Evolutionary conservation across 306 rosid genomes (phyloP), one percentile per base, ranked within the genome.

Genomic region (Hippophae rhamnoides): DNA sequence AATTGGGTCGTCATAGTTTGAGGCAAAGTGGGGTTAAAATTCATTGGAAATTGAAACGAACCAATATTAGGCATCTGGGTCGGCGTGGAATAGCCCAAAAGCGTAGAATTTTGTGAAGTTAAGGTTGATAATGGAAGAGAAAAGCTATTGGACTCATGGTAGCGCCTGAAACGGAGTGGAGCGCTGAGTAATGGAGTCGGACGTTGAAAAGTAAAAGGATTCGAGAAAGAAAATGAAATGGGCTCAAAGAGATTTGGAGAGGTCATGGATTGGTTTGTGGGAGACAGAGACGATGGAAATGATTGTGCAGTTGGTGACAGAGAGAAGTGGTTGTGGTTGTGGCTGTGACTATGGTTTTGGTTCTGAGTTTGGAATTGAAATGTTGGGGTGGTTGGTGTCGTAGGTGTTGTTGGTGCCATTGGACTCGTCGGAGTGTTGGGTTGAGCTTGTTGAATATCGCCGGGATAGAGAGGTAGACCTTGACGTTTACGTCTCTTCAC

Each of bases 401-500:
- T 44, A 8, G 63, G 69, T 3, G 78, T 54, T 5, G 69, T 12
- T 10, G 73, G 63, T 5, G 74, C 66, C 2, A 74, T 57, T 6
- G 84, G 73, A 43, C 57, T 26, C 11, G 71, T 52, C 54, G 74
- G 66, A 0, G 69, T 48, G 0, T 64, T 52, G 10, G 78, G 62
- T 11, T 64, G 71, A 13, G 61, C 13, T 42, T 50, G 79, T 10
- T 56, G 46, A 14, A 80, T 70, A 61, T 78, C 86, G 0, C 66
- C 68, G 5, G 93, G 75, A 63, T 92, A 87, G 0, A 85, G 74
- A 9, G 96, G 86, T 2, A 87, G 62, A 31, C 98, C 95, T 58
- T 83, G 95, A 25, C 96, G 83, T 56, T 81, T 83, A 6, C 93
- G 79, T 5, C 95, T 65, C 60, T 87, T 87, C 11, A 92, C 73